Conservation (phyloP, 225 moss, liverwort and hornwort species). For the Polytrichum formosum region DNA sequence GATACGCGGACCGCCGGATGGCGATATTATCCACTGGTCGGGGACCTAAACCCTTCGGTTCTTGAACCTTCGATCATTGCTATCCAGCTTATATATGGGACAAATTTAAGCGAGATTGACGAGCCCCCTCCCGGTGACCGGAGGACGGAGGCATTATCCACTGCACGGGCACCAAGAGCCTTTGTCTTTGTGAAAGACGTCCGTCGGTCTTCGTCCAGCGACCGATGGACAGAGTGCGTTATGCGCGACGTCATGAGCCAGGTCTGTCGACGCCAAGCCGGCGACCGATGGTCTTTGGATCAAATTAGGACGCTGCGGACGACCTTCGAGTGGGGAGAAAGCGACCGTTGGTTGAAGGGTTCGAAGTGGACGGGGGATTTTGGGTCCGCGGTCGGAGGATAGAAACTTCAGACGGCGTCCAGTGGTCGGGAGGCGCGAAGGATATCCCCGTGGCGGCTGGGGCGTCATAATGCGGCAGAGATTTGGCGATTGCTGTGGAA, state of each 20-base stretch:
- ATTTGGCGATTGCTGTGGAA: conserved; percentile 1
- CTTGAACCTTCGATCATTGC: background rate
- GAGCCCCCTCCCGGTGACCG: background rate
- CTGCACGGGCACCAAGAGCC: background rate
- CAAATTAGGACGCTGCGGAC: background rate
- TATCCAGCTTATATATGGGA: background rate
- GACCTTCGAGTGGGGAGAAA: background rate
- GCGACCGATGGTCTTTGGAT: background rate
- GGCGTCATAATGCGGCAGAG: background rate
- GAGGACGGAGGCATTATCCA: background rate
- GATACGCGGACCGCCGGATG: background rate
- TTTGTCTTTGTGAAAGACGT: background rate
- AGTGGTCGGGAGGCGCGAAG: too few species aligned
- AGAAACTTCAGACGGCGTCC: too few species aligned
- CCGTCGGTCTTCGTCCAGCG: background rate
- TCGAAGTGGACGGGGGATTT: background rate
- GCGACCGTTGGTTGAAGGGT: background rate
- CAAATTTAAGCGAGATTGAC: background rate
- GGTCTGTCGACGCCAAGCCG: background rate
- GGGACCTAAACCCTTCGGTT: too few species aligned
- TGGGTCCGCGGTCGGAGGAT: background rate
- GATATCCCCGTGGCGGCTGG: background rate
- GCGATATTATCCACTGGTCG: background rate
- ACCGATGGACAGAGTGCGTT: background rate
- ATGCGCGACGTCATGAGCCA: background rate